phyloP scores from a whole-genome alignment of 2,329 filamentous ascomycete species.

The Apiospora phragmitis region DNA sequence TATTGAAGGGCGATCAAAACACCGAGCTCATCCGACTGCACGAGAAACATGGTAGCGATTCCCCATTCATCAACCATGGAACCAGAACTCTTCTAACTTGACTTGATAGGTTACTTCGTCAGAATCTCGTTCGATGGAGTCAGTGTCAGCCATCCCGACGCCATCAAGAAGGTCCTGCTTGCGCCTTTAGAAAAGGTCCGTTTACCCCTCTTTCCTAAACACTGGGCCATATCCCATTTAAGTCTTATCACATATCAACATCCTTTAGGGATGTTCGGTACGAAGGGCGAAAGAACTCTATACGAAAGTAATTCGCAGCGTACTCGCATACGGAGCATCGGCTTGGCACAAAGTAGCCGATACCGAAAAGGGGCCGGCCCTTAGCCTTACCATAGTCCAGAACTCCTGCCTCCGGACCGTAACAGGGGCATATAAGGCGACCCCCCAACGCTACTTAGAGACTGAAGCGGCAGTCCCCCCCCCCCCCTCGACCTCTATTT shows the following conservation, averaged over 20 bases:
- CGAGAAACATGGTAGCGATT: conserved; percentile 13
- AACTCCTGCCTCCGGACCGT: no score
- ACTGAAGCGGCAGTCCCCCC: no score
- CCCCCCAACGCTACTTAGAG: no score
- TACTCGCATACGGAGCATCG: no score
- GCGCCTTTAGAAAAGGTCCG: conserved; percentile 11
- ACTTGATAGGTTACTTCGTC: conserved; percentile 1
- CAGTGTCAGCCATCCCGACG: conserved; percentile 9
- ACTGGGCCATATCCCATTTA: not conserved
- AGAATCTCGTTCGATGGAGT: conserved; percentile 13
- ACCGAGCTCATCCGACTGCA: conserved; percentile 11
- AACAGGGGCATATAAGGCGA: no score
- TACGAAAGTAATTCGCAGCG: no score
- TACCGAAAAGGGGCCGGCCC: no score
- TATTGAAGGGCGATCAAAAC: conserved; percentile 16
- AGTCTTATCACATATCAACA: not conserved
- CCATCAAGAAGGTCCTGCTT: not conserved
- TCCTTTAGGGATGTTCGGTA: no score
- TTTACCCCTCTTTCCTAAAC: not conserved
- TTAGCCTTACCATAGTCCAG: no score
- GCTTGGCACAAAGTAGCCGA: no score
- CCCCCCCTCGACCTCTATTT: no score
- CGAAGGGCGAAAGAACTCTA: no score
- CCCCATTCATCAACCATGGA: not conserved
- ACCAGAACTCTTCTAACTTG: not conserved